Evolutionary conservation across 2,329 filamentous ascomycete species (phyloP), one percentile per base, ranked within the genome.

Genomic region (Macroventuria anomochaeta): DNA sequence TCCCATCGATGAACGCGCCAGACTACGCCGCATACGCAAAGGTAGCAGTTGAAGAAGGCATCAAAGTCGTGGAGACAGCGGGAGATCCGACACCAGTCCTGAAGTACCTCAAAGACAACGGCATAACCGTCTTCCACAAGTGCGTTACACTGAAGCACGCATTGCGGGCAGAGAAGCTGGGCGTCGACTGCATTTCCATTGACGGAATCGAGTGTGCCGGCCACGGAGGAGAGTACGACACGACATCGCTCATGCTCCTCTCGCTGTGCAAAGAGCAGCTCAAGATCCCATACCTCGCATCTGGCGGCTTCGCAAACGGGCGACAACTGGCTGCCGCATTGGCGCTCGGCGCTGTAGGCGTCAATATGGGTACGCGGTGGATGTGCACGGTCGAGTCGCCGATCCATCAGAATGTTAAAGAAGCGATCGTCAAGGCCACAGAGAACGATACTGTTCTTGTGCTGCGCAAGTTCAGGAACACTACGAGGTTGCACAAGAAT

Each of bases 141-240:
- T 68, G 65, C 28, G 62, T 67, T 13, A 62, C 65, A 1, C 32
- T 66, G 20, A 64, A 64, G 53, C 66, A 69, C 46, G 65, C 66
- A 13, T 41, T 67, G 21, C 52, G 60, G 7, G 65, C 66, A 17
- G 59, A 67, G 44, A 67, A 65, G 42, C 32, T 68, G 11, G 65
- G 65, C 8, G 65, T 67, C 11, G 63, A 67, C 32, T 64, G 56
- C 37, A 63, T 68, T 5, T 65, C 62, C 3, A 68, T 68, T 32
- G 65, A 68, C 21, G 65, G 65, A 12, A 64, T 68, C 21, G 67
- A 70, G 41, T 70, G 65, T 46, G 65, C 65, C 2, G 65, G 67
- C 13, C 81, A 83, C 56, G 80, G 82, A 13, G 81, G 81, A 51
- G 81, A 83, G 65, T 75, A 76, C 54, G 80, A 83, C 54, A 81